A percentile compares a stretch with the other conserved stretches of the same genome.
Conservation (phyloP, 768 basidiomycete genomes). For the Xerocomus potaroensis region DNA sequence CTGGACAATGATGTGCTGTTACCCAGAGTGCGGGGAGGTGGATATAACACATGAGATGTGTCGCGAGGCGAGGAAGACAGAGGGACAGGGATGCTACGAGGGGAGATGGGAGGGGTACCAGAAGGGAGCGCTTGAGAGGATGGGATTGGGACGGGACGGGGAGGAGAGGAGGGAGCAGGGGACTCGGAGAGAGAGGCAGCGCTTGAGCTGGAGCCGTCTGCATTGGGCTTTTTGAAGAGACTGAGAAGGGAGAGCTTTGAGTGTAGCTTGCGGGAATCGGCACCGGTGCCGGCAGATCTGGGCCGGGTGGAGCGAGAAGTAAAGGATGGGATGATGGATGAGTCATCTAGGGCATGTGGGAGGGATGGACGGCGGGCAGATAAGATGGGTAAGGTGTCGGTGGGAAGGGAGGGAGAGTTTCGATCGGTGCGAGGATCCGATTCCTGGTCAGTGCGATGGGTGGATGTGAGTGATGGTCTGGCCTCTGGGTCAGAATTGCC, state of each 20-base stretch:
- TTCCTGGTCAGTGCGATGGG: constrained; percentile 15
- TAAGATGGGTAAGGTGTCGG: constrained; percentile 20
- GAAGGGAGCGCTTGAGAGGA: constrained; percentile 15
- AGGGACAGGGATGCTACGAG: constrained; percentile 18
- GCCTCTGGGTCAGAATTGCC: constrained; percentile 30
- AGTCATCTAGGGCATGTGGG: constrained; percentile 45
- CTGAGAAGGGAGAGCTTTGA: constrained; percentile 74
- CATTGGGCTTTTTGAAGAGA: constrained; percentile 62
- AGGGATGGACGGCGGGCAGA: constrained; percentile 64
- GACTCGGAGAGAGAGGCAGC: constrained; percentile 30
- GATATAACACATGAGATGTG: constrained; percentile 11
- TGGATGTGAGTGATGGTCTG: constrained; percentile 12
- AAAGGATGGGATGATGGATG: constrained; percentile 31
- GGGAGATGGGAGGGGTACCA: constrained; percentile 27
- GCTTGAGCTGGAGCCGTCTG: constrained; percentile 35
- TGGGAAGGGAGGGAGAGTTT: neutral
- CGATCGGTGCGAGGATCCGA: constrained; percentile 3
- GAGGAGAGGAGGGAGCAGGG: constrained; percentile 25
- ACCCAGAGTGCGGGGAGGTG: constrained; percentile 23
- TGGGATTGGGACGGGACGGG: constrained; percentile 24
- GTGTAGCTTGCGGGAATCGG: constrained; percentile 53
- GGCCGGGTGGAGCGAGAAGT: constrained; percentile 48
- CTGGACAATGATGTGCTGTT: constrained; percentile 21
- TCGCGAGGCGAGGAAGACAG: constrained; percentile 32
- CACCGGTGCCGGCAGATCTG: constrained; percentile 67